A percentile compares a stretch with the other conserved stretches of the same genome.
Conservation (phyloP, 2,329 filamentous ascomycete species). For the Aspergillus piperis region DNA sequence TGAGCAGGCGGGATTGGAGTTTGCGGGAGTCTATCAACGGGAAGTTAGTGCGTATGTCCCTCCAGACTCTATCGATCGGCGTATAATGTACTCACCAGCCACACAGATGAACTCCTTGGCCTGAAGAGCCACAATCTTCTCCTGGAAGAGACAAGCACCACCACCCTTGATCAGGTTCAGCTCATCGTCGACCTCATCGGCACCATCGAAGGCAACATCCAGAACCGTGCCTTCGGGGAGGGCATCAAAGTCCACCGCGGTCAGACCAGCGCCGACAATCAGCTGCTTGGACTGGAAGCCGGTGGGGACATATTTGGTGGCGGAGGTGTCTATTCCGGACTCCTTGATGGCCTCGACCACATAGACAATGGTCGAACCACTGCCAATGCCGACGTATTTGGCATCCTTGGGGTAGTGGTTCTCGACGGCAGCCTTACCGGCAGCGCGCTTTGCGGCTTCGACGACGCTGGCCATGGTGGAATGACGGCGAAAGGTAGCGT, state of each 20-base stretch:
- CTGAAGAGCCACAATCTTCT: constrained; percentile 88
- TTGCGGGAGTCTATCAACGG: constrained; percentile 76
- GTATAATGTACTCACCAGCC: constrained; percentile 59
- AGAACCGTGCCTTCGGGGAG: constrained; percentile 66
- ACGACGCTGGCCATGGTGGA: constrained; percentile 43
- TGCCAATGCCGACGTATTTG: constrained; percentile 65
- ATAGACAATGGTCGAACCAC: constrained; percentile 66
- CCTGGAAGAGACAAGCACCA: constrained; percentile 95
- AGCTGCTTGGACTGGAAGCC: constrained; percentile 88
- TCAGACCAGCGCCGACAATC: constrained; percentile 76
- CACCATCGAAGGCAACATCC: constrained; percentile 93
- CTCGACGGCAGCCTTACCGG: constrained; percentile 58
- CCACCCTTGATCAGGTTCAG: constrained; percentile 98
- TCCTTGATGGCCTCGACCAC: constrained; percentile 65
- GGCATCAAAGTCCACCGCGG: constrained; percentile 74
- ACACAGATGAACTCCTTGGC: constrained; percentile 86
- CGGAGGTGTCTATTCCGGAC: constrained; percentile 46
- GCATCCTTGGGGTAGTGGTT: constrained; percentile 62
- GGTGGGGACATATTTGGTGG: constrained; percentile 87
- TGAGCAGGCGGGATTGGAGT: constrained; percentile 72
- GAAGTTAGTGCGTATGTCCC: background rate
- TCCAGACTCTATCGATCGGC: background rate
- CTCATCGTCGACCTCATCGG: constrained; percentile 92
- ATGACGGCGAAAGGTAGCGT: constrained; percentile 18
- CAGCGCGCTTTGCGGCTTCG: constrained; percentile 62